Evolutionary conservation across 2,329 filamentous ascomycete genomes (phyloP), one percentile per base, ranked within the genome.

Genomic region (Xylariaceae sp.): DNA sequence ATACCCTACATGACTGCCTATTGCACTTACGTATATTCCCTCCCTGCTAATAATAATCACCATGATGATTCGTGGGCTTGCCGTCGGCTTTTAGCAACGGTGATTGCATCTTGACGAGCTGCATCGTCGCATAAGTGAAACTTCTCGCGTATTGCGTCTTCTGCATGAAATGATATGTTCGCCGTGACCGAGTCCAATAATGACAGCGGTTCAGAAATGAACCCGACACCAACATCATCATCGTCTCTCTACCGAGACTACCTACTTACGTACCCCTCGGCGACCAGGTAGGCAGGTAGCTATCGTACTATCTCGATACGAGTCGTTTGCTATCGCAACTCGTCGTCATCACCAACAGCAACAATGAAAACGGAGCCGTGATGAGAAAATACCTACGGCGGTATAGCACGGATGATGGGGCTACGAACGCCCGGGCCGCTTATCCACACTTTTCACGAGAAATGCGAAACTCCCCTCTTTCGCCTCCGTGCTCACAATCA

Each of bases 391-490:
- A 30, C 23, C 23, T 30, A 30, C 23, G 23, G 1, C 23, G 23
- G 23, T 30, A 39, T 39, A 17, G 51, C 30, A 51, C 47, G 41
- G 34, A 51, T 23, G 3, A 57, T 5, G 23, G 23, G 23, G 50
- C 41, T n/a, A 53, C 41, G 53, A 51, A 45, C 18, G 30, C 53
- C 44, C 51, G 51, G 35, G 34, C 51, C 51, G 23, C 51, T 47
- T 51, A 51, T 54, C 47, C 56, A 39, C 48, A 39, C 11, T 45
- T 45, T 41, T 41, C 37, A 10, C 50, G 30, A 11, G 41, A 15
- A 53, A 51, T 45, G 57, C 48, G 37, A 58, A 55, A 57, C 57
- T 51, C 59, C 59, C 51, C 56, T 57, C 55, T 47, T 30, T 30
- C 23, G 23, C 23, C 23, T 30, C 23, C 23, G 17, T 18, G 17